phyloP scores from a whole-genome alignment of 2,329 filamentous ascomycete genomes.

The Fusarium pininemorale region DNA sequence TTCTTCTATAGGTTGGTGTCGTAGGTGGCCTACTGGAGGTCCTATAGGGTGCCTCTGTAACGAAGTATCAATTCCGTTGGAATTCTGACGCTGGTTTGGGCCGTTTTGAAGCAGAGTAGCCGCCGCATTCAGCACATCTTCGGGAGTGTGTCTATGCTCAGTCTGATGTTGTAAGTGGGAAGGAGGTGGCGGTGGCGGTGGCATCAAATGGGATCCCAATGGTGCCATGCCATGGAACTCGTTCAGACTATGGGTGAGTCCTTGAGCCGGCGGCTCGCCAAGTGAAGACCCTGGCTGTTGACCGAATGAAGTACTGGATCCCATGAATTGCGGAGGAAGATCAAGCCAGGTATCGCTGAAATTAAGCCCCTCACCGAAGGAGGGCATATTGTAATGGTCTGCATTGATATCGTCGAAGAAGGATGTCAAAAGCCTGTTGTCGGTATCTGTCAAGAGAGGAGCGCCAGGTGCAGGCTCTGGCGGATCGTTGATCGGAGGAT shows the following conservation, averaged over 20 bases:
- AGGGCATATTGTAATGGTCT: conserved; percentile 59
- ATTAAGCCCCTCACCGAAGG: conserved; percentile 60
- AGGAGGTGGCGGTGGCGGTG: conserved; percentile 46
- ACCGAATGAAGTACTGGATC: conserved; percentile 70
- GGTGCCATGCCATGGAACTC: conserved; percentile 33
- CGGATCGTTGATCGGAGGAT: conserved; percentile 60
- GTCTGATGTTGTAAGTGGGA: conserved; percentile 40
- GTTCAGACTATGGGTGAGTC: conserved; percentile 28
- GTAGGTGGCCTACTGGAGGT: conserved; percentile 53
- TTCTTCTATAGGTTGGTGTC: conserved; percentile 55
- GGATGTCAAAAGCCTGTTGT: conserved; percentile 65
- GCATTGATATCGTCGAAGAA: conserved; percentile 66
- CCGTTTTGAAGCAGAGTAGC: conserved; percentile 62
- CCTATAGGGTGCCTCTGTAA: conserved; percentile 41
- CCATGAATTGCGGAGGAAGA: conserved; percentile 72
- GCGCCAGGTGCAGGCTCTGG: conserved; percentile 72
- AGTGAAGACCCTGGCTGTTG: conserved; percentile 55
- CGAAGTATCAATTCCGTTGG: conserved; percentile 41
- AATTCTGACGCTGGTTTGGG: conserved; percentile 35
- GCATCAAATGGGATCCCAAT: conserved; percentile 48
- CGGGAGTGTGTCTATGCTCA: conserved; percentile 50
- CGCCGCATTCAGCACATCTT: conserved; percentile 66
- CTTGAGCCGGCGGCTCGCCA: conserved; percentile 35
- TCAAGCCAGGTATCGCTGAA: conserved; percentile 64
- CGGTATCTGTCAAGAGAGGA: conserved; percentile 70